Base-by-base conservation (phyloP, 306 rosid genomes). In the Geum urbanum region DNA sequence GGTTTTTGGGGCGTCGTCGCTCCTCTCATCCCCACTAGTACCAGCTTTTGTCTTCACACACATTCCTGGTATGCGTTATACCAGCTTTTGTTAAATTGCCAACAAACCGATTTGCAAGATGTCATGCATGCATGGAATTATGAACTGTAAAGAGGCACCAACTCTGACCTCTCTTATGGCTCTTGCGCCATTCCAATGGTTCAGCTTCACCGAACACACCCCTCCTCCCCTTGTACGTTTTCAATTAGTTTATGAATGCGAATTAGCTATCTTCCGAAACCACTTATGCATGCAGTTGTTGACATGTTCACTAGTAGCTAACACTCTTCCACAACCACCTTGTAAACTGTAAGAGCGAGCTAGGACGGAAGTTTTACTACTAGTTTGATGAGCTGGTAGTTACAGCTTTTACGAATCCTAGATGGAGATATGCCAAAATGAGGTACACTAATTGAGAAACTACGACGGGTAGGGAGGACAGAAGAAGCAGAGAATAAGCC, bases 1-100 rank as follows among this genome's bases (percentile, higher is more conserved):
- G 44, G 45, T 35, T 59, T 32, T 35, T 3, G 61, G 61, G 45
- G 75, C 76, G 73, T 79, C 8, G 0, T 66, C 1, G 35, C 16
- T 13, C 41, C 9, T 27, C 63, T 69, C 67, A 52, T 63, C 24
- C 49, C 50, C 48, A 37, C 50, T 62, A 55, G 75, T 79, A 65
- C 85, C 83, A 70, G 66, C 88, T 78, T 50, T 83, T 84, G 84
- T 79, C 78, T 76, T 64, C 37, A 50, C 67, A 8, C 18, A n/a
- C 5, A 63, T 63, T 63, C 70, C 9, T 13, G 45, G 45, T 59
- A 59, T 35, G 76, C 69, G 82, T 80, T 82, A 67, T 55, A 18
- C 58, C 66, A 46, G 39, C 67, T 40, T 69, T 69, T 69, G 47
- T 18, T 62, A 59, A 51, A 32, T 40, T 27, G 62, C 67, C 59